Percentiles rank a stretch among this genome's conserved stretches.
Conservation (phyloP, 768 basidiomycete species). For the Phaffia tasmanica region DNA sequence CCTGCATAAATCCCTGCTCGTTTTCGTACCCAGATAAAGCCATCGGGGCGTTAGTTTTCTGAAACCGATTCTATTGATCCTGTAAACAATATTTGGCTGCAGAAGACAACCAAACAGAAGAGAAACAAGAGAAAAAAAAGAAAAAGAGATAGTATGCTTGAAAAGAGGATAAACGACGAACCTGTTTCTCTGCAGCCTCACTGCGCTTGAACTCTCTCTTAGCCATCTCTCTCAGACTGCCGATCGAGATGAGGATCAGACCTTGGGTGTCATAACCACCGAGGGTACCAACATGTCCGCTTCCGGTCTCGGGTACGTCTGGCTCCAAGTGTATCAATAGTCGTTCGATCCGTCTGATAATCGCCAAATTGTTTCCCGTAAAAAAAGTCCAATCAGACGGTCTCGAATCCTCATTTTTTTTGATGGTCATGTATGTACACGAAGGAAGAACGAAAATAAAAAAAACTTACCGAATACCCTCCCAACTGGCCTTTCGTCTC, state of each 20-base stretch:
- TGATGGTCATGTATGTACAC: too few species aligned
- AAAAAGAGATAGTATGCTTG: background rate
- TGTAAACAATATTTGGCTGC: background rate
- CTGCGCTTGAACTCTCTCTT: constrained; percentile 36
- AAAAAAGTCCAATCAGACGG: too few species aligned
- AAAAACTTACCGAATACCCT: constrained; percentile 17
- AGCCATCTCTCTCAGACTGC: constrained; percentile 38
- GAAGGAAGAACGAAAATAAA: background rate
- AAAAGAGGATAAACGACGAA: background rate
- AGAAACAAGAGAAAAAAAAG: background rate
- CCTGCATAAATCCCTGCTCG: constrained; percentile 69
- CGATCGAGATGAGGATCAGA: constrained; percentile 49
- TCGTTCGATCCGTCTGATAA: constrained; percentile 22
- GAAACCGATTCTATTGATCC: too few species aligned
- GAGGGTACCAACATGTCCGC: constrained; percentile 12
- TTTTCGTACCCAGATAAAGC: too few species aligned
- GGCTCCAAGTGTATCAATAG: constrained; percentile 10
- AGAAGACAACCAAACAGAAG: background rate
- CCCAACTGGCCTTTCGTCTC: constrained; percentile 14
- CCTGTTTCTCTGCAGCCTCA: constrained; percentile 11
- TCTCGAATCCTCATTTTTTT: background rate
- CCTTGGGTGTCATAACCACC: constrained; percentile 45
- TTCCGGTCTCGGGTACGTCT: background rate
- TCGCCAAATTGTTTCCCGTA: too few species aligned
- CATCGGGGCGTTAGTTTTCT: too few species aligned